These are phyloP conservation scores for Boeremia exigua DNA, from an alignment of 2,329 filamentous ascomycete genomes.

Conservation along the genomic window DNA sequence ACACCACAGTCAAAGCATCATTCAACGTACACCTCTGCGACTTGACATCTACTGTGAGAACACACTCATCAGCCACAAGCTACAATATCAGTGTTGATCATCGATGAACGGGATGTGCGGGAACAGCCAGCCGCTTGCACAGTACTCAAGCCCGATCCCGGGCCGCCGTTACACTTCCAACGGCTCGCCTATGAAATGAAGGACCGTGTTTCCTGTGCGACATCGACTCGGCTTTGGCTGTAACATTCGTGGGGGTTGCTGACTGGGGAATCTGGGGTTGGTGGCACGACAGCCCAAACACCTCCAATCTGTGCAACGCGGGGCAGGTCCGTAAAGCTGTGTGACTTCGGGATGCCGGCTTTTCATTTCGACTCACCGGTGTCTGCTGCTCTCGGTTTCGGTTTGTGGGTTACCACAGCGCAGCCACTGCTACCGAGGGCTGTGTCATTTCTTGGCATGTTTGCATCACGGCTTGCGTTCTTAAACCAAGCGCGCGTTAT, in stretches of 20 bases:
- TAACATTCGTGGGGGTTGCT: conserved; percentile 6
- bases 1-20: neutral
- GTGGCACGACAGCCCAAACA: conserved; percentile 7
- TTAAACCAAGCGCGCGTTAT: too few relatives aligned
- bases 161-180: conserved; percentile 14
- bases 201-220: conserved; percentile 2
- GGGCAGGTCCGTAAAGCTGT: neutral
- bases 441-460: conserved; percentile 1
- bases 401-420: neutral
- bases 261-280: conserved; percentile 3
- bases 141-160: neutral
- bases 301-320: neutral
- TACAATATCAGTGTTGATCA: neutral
- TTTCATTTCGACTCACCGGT: neutral
- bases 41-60: neutral
- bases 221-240: neutral
- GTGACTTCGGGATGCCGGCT: neutral
- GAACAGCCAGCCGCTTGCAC: conserved; percentile 1
- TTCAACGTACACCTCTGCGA: neutral
- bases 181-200: conserved; percentile 8
- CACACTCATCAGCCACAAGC: neutral
- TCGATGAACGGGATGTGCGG: neutral
- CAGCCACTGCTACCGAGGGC: neutral
- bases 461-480: neutral
- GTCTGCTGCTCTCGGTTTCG: neutral